These are phyloP conservation scores for Sugiyamaella grinbergsii DNA, from an alignment of 1,139 yeast genomes.

Conservation along the genomic window DNA sequence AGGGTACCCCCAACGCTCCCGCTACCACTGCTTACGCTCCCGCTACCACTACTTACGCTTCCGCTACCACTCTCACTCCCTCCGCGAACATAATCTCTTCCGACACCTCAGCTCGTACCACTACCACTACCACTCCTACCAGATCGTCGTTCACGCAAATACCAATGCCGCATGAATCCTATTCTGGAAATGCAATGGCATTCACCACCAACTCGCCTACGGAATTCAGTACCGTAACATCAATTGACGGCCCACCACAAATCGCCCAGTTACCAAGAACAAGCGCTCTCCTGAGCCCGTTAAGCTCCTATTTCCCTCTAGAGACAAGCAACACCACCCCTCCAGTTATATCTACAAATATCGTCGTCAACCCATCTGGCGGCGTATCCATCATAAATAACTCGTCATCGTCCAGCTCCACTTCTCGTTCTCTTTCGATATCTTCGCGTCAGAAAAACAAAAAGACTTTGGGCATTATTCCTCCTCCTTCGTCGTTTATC, in stretches of 20 bases:
- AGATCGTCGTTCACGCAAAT: no score
- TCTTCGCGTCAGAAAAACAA: conserved; percentile 23
- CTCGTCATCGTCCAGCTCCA: not conserved
- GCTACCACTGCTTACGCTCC: no score
- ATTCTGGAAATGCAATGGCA: conserved; percentile 11
- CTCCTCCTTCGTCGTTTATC: conserved; percentile 16
- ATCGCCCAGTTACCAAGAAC: conserved; percentile 7
- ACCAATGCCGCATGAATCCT: conserved; percentile 13
- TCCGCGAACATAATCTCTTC: no score
- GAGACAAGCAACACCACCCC: conserved; percentile 2
- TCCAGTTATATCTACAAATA: conserved; percentile 16
- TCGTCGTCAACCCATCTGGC: conserved; percentile 5
- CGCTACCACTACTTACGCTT: no score
- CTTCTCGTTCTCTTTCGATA: conserved; percentile 4
- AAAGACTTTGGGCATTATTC: conserved; percentile 27
- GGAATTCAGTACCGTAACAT: no score
- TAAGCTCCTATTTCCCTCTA: conserved; percentile 8
- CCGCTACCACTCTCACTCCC: not conserved
- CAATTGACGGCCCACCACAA: not conserved
- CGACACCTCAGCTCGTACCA: not conserved
- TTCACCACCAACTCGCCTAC: conserved; percentile 6
- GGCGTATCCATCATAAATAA: conserved; percentile 3
- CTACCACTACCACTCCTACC: conserved; percentile 3
- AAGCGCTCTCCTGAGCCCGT: conserved; percentile 1
- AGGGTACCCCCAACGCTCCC: no score